These are phyloP conservation scores for Solanum pinnatisectum DNA, from an alignment of 257 asterid species.

Conservation along the genomic window DNA sequence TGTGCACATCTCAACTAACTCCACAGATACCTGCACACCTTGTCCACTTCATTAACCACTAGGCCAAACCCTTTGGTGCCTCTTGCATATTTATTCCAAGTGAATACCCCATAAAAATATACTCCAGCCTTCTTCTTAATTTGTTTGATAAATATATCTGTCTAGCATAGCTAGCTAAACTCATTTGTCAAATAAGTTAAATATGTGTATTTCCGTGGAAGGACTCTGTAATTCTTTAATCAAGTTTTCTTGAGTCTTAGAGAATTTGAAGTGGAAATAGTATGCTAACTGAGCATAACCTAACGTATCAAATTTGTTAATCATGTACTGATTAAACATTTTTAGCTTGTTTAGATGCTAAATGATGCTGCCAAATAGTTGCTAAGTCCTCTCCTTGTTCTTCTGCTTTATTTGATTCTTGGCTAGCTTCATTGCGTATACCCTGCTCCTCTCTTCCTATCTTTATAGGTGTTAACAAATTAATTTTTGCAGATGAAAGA, in stretches of 20 bases:
- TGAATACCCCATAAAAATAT: background rate
- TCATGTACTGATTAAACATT: background rate
- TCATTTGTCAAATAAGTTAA: background rate
- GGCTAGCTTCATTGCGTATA: background rate
- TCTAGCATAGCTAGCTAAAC: background rate
- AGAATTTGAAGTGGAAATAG: background rate
- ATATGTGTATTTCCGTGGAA: background rate
- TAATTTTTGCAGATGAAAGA: slow-evolving; percentile 46
- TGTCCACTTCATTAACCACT: background rate
- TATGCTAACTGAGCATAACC: background rate
- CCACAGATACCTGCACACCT: background rate
- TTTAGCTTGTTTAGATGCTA: background rate
- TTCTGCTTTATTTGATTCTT: background rate
- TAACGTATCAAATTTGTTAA: background rate
- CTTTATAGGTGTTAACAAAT: background rate
- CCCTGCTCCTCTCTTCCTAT: background rate
- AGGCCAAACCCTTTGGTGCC: background rate
- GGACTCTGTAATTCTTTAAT: background rate
- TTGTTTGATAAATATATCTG: background rate
- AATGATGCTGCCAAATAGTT: background rate
- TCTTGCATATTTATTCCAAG: background rate
- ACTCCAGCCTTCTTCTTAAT: background rate
- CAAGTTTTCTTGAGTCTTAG: background rate
- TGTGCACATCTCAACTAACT: background rate
- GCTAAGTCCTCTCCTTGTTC: background rate